These are phyloP conservation scores for Geosmithia flava DNA, from an alignment of 2,329 filamentous ascomycete genomes.

Conservation along the genomic window DNA sequence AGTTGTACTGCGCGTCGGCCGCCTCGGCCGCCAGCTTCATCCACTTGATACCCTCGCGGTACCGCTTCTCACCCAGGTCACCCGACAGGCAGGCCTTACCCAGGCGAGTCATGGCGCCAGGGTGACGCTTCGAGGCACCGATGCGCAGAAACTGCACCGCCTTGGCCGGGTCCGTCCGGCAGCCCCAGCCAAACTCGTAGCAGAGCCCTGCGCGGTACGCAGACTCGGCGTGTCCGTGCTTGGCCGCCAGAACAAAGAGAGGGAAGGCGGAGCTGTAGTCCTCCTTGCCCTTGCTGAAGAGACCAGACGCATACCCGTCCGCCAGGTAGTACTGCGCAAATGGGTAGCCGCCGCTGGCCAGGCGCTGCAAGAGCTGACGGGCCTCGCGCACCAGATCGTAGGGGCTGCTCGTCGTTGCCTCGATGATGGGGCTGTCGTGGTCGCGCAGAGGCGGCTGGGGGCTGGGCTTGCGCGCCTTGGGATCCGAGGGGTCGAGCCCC, in stretches of 20 bases:
- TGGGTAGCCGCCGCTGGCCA: slow-evolving; percentile 80
- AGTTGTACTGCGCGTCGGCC: slow-evolving; percentile 84
- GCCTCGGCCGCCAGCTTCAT: slow-evolving; percentile 84
- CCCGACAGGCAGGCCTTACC: slow-evolving; percentile 83
- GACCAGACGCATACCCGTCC: slow-evolving; percentile 84
- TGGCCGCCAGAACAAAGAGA: slow-evolving; percentile 84
- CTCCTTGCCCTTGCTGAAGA: slow-evolving; percentile 90
- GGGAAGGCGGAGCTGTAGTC: slow-evolving; percentile 88
- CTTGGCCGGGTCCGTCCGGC: slow-evolving; percentile 77
- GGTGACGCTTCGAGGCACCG: slow-evolving; percentile 86
- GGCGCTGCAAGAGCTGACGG: slow-evolving; percentile 73
- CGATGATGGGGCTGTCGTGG: slow-evolving; percentile 30
- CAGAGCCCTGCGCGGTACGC: slow-evolving; percentile 87
- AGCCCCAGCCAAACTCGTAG: slow-evolving; percentile 98
- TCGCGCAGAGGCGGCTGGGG: slow-evolving; percentile 31
- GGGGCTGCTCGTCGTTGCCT: slow-evolving; percentile 36
- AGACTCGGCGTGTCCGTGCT: slow-evolving; percentile 94
- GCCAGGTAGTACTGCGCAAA: slow-evolving; percentile 97
- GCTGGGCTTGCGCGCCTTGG: slow-evolving; percentile 29
- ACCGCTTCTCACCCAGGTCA: slow-evolving; percentile 77
- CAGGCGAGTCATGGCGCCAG: slow-evolving; percentile 85
- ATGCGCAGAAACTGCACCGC: slow-evolving; percentile 88
- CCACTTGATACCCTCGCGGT: slow-evolving; percentile 92
- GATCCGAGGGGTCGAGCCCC: slow-evolving; percentile 40
- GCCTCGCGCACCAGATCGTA: slow-evolving; percentile 74